Conservation (phyloP, 2,329 filamentous ascomycete species). For the Plenodomus biglobosus region DNA sequence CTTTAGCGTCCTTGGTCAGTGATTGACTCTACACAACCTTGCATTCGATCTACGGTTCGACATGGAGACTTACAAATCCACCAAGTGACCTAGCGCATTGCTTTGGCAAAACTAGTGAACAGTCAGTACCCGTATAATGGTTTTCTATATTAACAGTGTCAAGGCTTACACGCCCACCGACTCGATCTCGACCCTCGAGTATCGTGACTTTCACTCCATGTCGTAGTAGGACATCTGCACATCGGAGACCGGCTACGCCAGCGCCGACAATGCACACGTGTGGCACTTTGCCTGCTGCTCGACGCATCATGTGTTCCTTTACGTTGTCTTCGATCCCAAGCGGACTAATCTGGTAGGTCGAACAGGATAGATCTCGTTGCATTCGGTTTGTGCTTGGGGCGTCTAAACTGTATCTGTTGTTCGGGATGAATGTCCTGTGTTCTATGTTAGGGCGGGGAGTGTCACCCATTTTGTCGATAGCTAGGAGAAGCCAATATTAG, state of each 20-base stretch:
- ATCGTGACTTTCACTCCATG: conserved; percentile 69
- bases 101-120: conserved; percentile 52
- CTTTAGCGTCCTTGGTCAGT: conserved; percentile 34
- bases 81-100: conserved; percentile 51
- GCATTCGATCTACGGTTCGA: not conserved
- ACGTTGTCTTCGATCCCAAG: conserved; percentile 8
- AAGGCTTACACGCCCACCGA: conserved; percentile 63
- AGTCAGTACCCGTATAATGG: not conserved
- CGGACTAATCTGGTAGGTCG: conserved; percentile 28
- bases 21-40: not conserved
- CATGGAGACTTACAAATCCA: conserved; percentile 57
- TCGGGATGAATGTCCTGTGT: conserved; percentile 31
- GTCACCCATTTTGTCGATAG: conserved; percentile 18
- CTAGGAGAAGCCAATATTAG: not conserved
- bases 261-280: conserved; percentile 70
- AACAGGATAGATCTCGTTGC: conserved; percentile 37
- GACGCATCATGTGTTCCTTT: conserved; percentile 30
- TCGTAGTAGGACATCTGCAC: conserved; percentile 66
- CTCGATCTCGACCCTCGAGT: conserved; percentile 66
- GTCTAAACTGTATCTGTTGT: conserved; percentile 17
- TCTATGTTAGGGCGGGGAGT: conserved; percentile 21
- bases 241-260: conserved; percentile 70
- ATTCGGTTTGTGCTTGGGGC: conserved; percentile 32
- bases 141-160: not conserved
- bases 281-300: conserved; percentile 45